These are phyloP conservation scores for Thalassiosira profunda DNA, from an alignment of 108 stramenopile species.

Conservation along the genomic window DNA sequence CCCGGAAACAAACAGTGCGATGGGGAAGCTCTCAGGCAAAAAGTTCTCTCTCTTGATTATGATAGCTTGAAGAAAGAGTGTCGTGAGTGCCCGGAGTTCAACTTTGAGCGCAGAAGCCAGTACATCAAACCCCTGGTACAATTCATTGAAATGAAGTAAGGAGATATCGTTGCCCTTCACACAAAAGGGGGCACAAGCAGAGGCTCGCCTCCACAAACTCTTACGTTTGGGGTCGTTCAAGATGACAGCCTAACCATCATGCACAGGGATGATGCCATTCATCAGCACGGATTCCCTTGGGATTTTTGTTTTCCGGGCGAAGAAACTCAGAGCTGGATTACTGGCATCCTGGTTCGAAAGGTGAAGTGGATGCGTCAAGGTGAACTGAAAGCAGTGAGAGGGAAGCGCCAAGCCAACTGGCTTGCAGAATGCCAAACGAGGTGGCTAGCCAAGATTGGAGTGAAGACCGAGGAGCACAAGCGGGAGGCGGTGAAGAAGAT, in stretches of 20 bases:
- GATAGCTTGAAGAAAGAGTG: background rate
- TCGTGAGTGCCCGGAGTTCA: background rate
- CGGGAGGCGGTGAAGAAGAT: background rate
- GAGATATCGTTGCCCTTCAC: background rate
- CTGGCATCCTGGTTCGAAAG: background rate
- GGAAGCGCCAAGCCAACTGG: background rate
- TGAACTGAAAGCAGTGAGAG: constrained; percentile 6
- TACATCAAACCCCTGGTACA: background rate
- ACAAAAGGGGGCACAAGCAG: background rate
- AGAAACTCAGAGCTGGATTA: background rate
- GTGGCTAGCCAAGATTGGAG: background rate
- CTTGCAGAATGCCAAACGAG: background rate
- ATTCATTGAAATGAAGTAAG: background rate
- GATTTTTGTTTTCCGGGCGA: too few relatives aligned
- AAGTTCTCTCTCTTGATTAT: background rate
- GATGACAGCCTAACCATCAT: background rate
- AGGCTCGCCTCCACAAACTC: background rate
- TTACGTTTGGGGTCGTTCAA: background rate
- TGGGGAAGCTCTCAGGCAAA: background rate
- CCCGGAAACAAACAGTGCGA: background rate
- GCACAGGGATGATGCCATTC: background rate
- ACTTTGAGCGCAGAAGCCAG: too few relatives aligned
- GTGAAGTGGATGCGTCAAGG: constrained; percentile 7
- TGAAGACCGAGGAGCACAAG: background rate
- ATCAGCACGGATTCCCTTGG: background rate